A percentile compares a stretch with the other conserved stretches of the same genome.
These are phyloP conservation scores for Chlamydomonas sphaeroides DNA, from an alignment of 139 green algal genomes.

Conservation along the genomic window DNA sequence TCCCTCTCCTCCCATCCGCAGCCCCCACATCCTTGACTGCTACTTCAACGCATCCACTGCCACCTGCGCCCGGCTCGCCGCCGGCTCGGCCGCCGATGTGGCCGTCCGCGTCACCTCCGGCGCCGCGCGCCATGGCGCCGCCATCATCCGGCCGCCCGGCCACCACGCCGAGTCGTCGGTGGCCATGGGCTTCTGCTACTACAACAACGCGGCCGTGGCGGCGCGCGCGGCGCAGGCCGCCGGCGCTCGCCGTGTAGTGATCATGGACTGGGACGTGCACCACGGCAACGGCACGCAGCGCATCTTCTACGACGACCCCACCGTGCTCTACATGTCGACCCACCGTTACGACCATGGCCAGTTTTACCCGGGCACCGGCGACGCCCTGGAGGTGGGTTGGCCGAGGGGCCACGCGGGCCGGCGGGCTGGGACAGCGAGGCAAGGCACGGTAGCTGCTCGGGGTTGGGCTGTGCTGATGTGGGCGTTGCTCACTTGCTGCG, in stretches of 20 bases:
- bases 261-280: slow-evolving; percentile 88
- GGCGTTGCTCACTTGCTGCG: too few relatives aligned
- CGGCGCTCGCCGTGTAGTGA: slow-evolving; percentile 68
- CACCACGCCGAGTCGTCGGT: slow-evolving; percentile 80
- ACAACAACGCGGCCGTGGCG: slow-evolving; percentile 82
- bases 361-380: slow-evolving; percentile 76
- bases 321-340: slow-evolving; percentile 83
- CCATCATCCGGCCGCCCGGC: slow-evolving; percentile 58
- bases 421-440: too few relatives aligned
- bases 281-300: slow-evolving; percentile 85
- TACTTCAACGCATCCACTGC: slow-evolving; percentile 78
- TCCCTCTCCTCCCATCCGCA: too few relatives aligned
- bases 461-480: too few relatives aligned
- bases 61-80: slow-evolving; percentile 71
- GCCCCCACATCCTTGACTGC: slow-evolving; percentile 60
- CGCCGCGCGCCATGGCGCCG: slow-evolving; percentile 52
- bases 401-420: too few relatives aligned
- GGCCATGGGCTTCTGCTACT: slow-evolving; percentile 93
- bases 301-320: slow-evolving; percentile 75
- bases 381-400: slow-evolving; percentile 18
- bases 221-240: slow-evolving; percentile 55
- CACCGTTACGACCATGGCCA: slow-evolving; percentile 65
- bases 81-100: slow-evolving; percentile 72
- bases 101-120: slow-evolving; percentile 53
- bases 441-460: too few relatives aligned